Evolutionary conservation across 2,329 filamentous ascomycete genomes (phyloP), one percentile per base, ranked within the genome.

Genomic region (Paradendryphiella salina): DNA sequence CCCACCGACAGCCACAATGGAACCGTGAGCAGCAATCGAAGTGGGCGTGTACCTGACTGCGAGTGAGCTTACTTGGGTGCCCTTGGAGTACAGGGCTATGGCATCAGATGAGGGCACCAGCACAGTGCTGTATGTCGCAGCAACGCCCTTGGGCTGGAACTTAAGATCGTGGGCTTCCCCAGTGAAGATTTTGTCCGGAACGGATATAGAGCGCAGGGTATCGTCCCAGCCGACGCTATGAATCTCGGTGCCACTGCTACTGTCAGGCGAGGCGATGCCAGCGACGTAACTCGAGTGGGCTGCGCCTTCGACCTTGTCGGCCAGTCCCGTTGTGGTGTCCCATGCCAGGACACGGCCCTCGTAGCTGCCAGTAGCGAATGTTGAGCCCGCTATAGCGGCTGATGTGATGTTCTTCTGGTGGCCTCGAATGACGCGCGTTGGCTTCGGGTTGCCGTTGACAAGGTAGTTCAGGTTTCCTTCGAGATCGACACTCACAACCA

Each of bases 221-320:
- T 99, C 94, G 69, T 99, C 94, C 94, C 93, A 99, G 57, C 87
- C 92, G 45, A 93, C 88, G 65, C 87, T 93, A 76, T 89, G 92
- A n/a, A 90, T 83, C 59, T 85, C 68, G 26, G 72, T 71, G 50
- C 73, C 71, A 33, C 56, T 51, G 21, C 61, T 65, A 11, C 60
- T 42, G 3, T 70, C 69, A 7, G 66, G 56, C 0, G 84, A 77
- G 2, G 86, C 78, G 57, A 99, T 86, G 42, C 89, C 88, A 3
- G 86, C 84, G 43, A 97, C 85, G 72, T 95, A 92, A 72, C 93
- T 95, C 6, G 88, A 88, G 73, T 96, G 94, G 3, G 83, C 79
- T 59, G 90, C 85, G 21, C 94, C 93, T 56, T 94, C 89, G 9
- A 95, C 82, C 10, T 82, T 81, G 23, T 85, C 80, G 17, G 87